Evolutionary conservation across 352 stramenopile genomes (phyloP), one percentile per base, ranked within the genome.

Genomic region (Globisporangium viniferum): DNA sequence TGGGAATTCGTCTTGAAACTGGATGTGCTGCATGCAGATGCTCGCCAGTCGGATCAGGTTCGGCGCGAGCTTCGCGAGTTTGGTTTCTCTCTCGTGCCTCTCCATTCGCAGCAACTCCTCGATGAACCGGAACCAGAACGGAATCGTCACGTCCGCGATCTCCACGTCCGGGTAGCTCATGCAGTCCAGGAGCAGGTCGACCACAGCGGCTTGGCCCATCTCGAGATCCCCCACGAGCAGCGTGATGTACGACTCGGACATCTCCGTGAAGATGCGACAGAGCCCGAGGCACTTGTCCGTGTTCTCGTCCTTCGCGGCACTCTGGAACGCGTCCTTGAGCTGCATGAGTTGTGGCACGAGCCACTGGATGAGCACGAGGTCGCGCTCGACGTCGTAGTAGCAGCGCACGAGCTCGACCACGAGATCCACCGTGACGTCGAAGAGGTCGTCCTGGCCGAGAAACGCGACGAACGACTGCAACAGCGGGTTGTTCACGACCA

Each of bases 211-310:
- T 65, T 95, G 81, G 22, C 82, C 70, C 67, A 89, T 74, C 29
- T 81, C 76, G 24, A 81, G 76, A 27, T 85, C 80, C 2, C 80
- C 75, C n/a, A 97, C 44, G 9, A 97, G 71, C 59, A 97, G 58
- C 39, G 88, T 72, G 57, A 97, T 76, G 73, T 95, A 97, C 15
- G 82, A 82, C 57, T 98, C 92, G 10, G 81, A 86, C 75, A 96
- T 93, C 67, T 98, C 92, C 0, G 92, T 97, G 65, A 98, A 98
- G 51, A 98, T 83, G 15, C 91, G 81, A 65, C 88, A 95, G 5
- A 98, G 76, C 0, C 87, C 88, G 14, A 91, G 60, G 59, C 82
- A 93, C 56, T 82, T 74, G 66, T 97, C 89, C 27, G 81, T 82
- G 58, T 97, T 78, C 59, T 97, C 88, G 0, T 80, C 75, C 22